These are phyloP conservation scores for Talaromyces wortmannii DNA, from an alignment of 495 filamentous ascomycete species.

Conservation along the genomic window DNA sequence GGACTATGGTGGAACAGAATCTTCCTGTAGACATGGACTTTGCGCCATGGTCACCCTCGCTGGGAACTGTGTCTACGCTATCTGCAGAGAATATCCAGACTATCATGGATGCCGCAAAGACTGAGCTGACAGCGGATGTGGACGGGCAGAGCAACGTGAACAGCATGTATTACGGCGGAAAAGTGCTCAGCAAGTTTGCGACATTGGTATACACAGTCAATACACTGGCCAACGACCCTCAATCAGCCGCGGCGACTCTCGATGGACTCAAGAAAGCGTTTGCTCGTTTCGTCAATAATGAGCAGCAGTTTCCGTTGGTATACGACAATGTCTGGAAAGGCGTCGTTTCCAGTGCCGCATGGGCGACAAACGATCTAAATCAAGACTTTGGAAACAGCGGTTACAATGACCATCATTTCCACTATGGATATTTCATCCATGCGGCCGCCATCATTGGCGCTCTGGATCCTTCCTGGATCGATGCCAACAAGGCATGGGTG, in stretches of 20 bases:
- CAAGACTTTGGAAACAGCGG: slow-evolving; percentile 76
- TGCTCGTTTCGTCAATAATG: slow-evolving; percentile 67
- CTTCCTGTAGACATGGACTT: slow-evolving; percentile 71
- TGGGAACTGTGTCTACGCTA: slow-evolving; percentile 43
- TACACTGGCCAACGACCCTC: slow-evolving; percentile 54
- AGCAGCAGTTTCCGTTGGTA: slow-evolving; percentile 69
- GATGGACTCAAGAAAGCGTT: slow-evolving; percentile 68
- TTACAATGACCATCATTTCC: slow-evolving; percentile 98
- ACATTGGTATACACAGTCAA: slow-evolving; percentile 60
- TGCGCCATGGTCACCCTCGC: slow-evolving; percentile 60
- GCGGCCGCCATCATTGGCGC: slow-evolving; percentile 78
- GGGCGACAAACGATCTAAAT: slow-evolving; percentile 62
- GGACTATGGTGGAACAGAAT: slow-evolving; percentile 70
- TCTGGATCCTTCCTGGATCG: slow-evolving; percentile 72
- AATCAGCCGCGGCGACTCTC: slow-evolving; percentile 55
- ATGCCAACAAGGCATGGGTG: slow-evolving; percentile 68
- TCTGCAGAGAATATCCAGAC: slow-evolving; percentile 41
- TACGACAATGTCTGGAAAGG: slow-evolving; percentile 85
- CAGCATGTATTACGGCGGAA: slow-evolving; percentile 94
- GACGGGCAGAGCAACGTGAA: slow-evolving; percentile 62
- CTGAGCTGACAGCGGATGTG: slow-evolving; percentile 71
- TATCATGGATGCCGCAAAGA: slow-evolving; percentile 50
- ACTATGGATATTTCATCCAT: slow-evolving; percentile 83
- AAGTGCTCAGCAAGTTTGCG: slow-evolving; percentile 87
- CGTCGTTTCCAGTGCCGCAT: slow-evolving; percentile 73